Base-by-base conservation (phyloP, 257 asterid species). In the Perilla frutescens region DNA sequence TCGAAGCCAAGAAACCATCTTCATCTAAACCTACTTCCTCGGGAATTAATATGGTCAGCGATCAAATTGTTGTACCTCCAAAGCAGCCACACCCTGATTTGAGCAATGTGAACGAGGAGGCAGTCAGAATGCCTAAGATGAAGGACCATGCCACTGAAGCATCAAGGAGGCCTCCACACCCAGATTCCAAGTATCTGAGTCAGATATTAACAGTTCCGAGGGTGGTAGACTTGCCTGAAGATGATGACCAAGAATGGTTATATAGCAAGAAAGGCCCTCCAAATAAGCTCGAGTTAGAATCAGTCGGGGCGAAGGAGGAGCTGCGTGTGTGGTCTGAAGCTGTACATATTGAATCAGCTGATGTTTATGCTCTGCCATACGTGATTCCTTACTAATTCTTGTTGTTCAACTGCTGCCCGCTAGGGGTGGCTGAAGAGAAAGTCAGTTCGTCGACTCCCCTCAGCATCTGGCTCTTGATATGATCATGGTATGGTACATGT, bases 301-400 rank as follows among this genome's bases (percentile, higher is more conserved):
- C 71, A 34, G 61, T 7, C 64, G 78, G 66, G 40, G 77, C 44
- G 53, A 15, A 66, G 1, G 79, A 77, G 81, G 86, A 83, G 71
- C 79, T 41, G 51, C 68, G 39, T 62, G 96, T 89, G 29, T 91
- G 96, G 96, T 80, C 95, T 20, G 83, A 89, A 79, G 90, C 90
- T 76, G 79, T 81, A 71, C 87, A 83, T 48, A 74, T 91, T 50
- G 89, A 84, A 73, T 62, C 96, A 44, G 86, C 86, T 65, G 96
- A 86, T 76, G 41, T 89, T 39, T 76, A 51, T 73, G 97, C 95
- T 60, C 79, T 91, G 73, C 97, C 97, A 56, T 91, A 86, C 64
- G 97, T 91, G 70, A 79, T 91, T 80, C 97, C 97, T 72, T 87
- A 84, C 83, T 91, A 88, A 90, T 73, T 48, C 73, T 62, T 73